Conservation (phyloP, 2,329 filamentous ascomycete genomes). For the Pseudogymnoascus sp. region DNA sequence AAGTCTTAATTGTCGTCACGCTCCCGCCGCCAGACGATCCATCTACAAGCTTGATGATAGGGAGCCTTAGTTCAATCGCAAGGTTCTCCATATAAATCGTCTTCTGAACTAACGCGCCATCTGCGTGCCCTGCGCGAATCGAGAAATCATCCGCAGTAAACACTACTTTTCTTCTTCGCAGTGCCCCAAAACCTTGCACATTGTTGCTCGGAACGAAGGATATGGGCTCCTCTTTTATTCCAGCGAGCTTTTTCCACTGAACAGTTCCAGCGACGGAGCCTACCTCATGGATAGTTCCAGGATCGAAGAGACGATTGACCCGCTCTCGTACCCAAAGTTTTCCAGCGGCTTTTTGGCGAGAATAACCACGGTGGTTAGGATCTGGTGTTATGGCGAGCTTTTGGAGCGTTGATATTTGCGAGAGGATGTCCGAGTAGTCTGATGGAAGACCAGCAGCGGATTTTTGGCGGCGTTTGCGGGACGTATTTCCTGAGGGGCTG, state of each 20-base stretch:
- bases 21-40: slow-evolving; percentile 54
- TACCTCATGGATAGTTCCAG: slow-evolving; percentile 47
- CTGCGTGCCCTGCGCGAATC: slow-evolving; percentile 54
- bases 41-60: slow-evolving; percentile 56
- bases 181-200: slow-evolving; percentile 48
- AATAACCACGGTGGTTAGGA: slow-evolving; percentile 45
- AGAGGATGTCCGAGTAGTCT: slow-evolving; percentile 53
- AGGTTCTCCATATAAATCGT: slow-evolving; percentile 56
- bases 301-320: slow-evolving; percentile 49
- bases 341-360: slow-evolving; percentile 54
- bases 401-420: slow-evolving; percentile 44
- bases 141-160: slow-evolving; percentile 58
- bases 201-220: slow-evolving; percentile 53
- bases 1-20: slow-evolving; percentile 48
- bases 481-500: slow-evolving; percentile 17
- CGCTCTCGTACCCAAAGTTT: slow-evolving; percentile 59
- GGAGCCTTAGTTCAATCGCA: slow-evolving; percentile 46
- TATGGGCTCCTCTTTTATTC: slow-evolving; percentile 37
- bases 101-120: slow-evolving; percentile 49
- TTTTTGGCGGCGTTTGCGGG: slow-evolving; percentile 18
- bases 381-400: slow-evolving; percentile 47
- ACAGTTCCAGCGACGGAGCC: slow-evolving; percentile 52
- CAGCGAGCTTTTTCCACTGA: slow-evolving; percentile 43
- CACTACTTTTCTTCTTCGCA: slow-evolving; percentile 45
- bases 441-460: slow-evolving; percentile 37